Evolutionary conservation across 768 basidiomycete species (phyloP), one percentile per base, ranked within the genome.

Genomic region (Boletus patriciae): DNA sequence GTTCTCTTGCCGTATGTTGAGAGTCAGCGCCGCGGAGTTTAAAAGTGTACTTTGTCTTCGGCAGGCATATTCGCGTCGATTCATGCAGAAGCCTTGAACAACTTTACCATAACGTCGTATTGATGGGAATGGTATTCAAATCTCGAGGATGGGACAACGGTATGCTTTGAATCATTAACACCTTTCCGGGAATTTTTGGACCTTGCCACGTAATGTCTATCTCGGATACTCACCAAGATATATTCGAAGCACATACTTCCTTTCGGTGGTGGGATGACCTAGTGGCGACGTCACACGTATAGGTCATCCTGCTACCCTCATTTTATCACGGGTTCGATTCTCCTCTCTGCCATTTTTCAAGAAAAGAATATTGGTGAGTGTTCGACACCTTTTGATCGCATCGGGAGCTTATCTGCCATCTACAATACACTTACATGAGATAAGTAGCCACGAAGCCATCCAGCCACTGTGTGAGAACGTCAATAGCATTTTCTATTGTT

Each of bases 21-120:
- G 41, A 36, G 52, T 55, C 54, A 53, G 34, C 29, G 42, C 4
- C 50, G 50, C 65, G 65, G 65, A 52, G 62, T 49, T 64, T n/a
- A 1, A 66, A 66, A 41, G 40, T 34, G 34, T 4, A 54, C 27
- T 31, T 31, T 12, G 15, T 25, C 21, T 45, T 12, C 29, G 6
- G n/a, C n/a, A 16, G 29, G 13, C 21, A 8, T 23, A 15, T 40
- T 34, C 4, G n/a, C n/a, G 6, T 12, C 44, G 16, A 18, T 36
- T 6, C 3, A 3, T 27, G n/a, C n/a, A n/a, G n/a, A n/a, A n/a
- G n/a, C n/a, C n/a, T n/a, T n/a, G n/a, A n/a, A n/a, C 3, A 16
- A 9, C 31, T 48, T 11, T 36, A 23, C n/a, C 11, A 15, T 2
- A 6, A 2, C 36, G 4, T 16, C 16, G 5, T 0, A 11, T 25